These are phyloP conservation scores for Polygonum maritimum DNA, from an alignment of 148 eudicot genomes.

Conservation along the genomic window DNA sequence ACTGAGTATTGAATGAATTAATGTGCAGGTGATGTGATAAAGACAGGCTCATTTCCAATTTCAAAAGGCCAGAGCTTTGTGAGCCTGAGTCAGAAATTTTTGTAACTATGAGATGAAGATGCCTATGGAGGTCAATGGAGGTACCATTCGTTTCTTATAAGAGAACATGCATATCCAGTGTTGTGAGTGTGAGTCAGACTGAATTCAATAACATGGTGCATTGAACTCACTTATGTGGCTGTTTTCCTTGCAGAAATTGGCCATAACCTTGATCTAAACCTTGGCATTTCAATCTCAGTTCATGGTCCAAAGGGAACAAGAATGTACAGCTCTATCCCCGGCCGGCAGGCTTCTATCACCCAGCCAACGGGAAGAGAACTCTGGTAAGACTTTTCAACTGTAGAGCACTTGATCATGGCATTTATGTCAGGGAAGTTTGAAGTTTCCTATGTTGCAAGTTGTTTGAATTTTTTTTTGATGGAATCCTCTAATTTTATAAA, in stretches of 20 bases:
- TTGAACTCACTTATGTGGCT: neutral
- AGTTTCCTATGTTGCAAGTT: neutral
- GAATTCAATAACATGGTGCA: neutral
- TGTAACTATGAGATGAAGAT: constrained; percentile 9
- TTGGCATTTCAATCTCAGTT: constrained; percentile 28
- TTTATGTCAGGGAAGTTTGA: neutral
- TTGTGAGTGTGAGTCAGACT: neutral
- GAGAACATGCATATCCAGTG: neutral
- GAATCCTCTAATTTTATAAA: neutral
- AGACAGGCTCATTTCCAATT: too few relatives aligned
- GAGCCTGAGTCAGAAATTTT: too few relatives aligned
- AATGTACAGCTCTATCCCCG: constrained; percentile 12
- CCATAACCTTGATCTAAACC: constrained; percentile 39
- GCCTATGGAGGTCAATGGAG: constrained; percentile 2
- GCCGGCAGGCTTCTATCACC: constrained; percentile 7
- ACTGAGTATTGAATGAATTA: too few relatives aligned
- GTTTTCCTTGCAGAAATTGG: constrained; percentile 16
- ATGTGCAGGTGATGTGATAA: too few relatives aligned
- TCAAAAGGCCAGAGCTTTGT: too few relatives aligned
- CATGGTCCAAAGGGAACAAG: constrained; percentile 13
- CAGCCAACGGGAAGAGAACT: constrained; percentile 19
- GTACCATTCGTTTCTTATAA: neutral
- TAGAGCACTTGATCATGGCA: neutral
- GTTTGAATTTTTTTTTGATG: neutral
- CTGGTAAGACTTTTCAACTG: constrained; percentile 19